Percentiles rank a stretch among this genome's conserved stretches.
Conservation (phyloP, 441 rosid genomes). For the Erysimum pusillum region DNA sequence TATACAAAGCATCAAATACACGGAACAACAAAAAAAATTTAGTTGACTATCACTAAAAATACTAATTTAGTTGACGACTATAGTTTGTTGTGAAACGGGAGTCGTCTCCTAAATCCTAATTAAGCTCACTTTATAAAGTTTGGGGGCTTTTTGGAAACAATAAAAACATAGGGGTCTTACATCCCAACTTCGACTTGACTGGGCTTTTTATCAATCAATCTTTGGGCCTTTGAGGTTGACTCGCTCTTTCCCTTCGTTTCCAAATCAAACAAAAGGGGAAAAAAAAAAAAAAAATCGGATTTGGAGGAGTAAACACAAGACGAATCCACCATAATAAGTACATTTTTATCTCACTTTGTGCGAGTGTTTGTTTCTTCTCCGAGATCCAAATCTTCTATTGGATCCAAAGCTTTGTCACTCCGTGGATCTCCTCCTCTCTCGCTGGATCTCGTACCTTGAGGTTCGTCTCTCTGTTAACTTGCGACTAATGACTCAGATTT, state of each 20-base stretch:
- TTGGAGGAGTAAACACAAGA: constrained; percentile 8
- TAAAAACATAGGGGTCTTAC: background rate
- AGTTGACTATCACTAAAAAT: background rate
- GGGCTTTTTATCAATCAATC: constrained; percentile 20
- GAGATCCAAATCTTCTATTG: constrained; percentile 43
- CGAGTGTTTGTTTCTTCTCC: constrained; percentile 15
- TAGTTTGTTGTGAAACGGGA: background rate
- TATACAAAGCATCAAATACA: background rate
- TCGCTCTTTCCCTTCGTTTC: background rate
- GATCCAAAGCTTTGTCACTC: constrained; percentile 19
- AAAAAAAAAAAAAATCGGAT: no score
- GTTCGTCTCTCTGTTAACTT: constrained; percentile 37
- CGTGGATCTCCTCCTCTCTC: constrained; percentile 35
- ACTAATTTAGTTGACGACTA: background rate
- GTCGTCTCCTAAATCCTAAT: background rate
- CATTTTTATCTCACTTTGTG: background rate
- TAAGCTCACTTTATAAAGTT: background rate
- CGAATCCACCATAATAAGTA: constrained; percentile 17
- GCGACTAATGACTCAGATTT: constrained; percentile 5
- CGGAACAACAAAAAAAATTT: background rate
- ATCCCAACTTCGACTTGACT: background rate
- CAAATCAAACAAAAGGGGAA: background rate
- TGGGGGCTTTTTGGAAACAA: constrained; percentile 16
- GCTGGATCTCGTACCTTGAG: constrained; percentile 40
- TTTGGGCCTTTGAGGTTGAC: constrained; percentile 33